Evolutionary conservation across 805 yeast species (phyloP).

Genomic region (Torulaspora delbrueckii): DNA sequence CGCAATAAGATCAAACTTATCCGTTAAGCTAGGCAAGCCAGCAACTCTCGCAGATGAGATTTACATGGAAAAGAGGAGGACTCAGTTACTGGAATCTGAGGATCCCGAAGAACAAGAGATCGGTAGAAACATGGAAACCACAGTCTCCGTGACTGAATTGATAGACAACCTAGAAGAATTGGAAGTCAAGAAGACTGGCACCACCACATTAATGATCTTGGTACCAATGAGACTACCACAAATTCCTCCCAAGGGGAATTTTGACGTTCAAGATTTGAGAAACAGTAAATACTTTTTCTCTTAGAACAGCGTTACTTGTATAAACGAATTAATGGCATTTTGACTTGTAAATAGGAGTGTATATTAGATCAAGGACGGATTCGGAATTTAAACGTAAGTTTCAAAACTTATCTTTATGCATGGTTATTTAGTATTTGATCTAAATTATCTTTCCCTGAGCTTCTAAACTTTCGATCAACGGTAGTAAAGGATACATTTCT

Average conservation of each 20-base stretch:
- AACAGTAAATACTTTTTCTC: constrained; percentile 78
- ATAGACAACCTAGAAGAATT: constrained; percentile 26
- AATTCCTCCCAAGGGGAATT: constrained; percentile 75
- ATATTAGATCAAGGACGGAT: neutral
- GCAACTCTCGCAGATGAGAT: constrained; percentile 70
- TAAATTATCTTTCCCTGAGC: constrained; percentile 73
- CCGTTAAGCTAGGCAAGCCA: constrained; percentile 47
- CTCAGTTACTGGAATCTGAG: constrained; percentile 47
- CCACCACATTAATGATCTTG: constrained; percentile 37
- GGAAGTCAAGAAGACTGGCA: constrained; percentile 23
- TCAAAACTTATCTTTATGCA: neutral
- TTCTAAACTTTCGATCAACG: constrained; percentile 75
- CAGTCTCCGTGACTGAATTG: constrained; percentile 53
- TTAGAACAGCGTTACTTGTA: constrained; percentile 4
- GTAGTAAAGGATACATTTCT: constrained; percentile 74
- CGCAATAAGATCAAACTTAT: constrained; percentile 45
- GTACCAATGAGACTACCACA: constrained; percentile 68
- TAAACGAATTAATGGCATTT: constrained; percentile 2
- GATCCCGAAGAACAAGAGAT: constrained; percentile 45
- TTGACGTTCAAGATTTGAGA: constrained; percentile 69
- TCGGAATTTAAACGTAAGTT: neutral
- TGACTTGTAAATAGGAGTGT: constrained; percentile 1
- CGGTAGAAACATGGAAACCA: constrained; percentile 59
- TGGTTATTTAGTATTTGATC: constrained; percentile 2
- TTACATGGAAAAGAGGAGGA: constrained; percentile 61